Evolutionary conservation across 495 filamentous ascomycete genomes (phyloP).

Genomic region (Penicillium argentinense): DNA sequence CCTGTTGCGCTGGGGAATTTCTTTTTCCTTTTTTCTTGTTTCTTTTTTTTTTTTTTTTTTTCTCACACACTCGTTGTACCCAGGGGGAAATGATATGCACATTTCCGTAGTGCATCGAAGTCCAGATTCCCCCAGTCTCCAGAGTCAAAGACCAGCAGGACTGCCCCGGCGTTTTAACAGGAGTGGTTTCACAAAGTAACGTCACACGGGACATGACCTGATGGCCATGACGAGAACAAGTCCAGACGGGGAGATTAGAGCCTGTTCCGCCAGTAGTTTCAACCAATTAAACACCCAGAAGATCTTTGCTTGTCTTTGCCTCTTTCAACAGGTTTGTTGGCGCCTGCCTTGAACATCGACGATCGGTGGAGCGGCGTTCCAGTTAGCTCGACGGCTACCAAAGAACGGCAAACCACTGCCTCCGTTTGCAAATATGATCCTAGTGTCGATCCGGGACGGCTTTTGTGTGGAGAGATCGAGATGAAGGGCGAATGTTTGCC

Average conservation of each 20-base stretch:
- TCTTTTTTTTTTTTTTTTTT: neutral
- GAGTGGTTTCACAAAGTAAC: slow-evolving; percentile 37
- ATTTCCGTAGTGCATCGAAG: slow-evolving; percentile 21
- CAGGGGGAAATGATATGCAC: slow-evolving; percentile 33
- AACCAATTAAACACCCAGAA: slow-evolving; percentile 13
- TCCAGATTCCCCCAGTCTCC: slow-evolving; percentile 15
- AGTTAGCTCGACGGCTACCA: neutral
- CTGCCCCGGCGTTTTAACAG: slow-evolving; percentile 26
- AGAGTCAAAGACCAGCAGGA: slow-evolving; percentile 23
- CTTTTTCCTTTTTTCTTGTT: neutral
- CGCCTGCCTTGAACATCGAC: neutral
- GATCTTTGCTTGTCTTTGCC: too few species aligned
- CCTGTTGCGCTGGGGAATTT: too few species aligned
- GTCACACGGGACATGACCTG: slow-evolving; percentile 35
- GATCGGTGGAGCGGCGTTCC: neutral
- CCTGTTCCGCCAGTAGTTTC: slow-evolving; percentile 17
- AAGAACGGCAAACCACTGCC: slow-evolving; percentile 13
- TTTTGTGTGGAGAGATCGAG: slow-evolving; percentile 18
- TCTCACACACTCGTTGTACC: slow-evolving; percentile 11
- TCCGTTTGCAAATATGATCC: slow-evolving; percentile 29
- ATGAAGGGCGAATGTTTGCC: slow-evolving; percentile 30
- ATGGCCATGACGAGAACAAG: slow-evolving; percentile 27
- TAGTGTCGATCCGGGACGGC: slow-evolving; percentile 19
- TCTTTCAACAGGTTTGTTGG: too few species aligned
- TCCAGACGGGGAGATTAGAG: slow-evolving; percentile 14